phyloP scores from a whole-genome alignment of 441 rosid species.

The Francoa sonchifolia region DNA sequence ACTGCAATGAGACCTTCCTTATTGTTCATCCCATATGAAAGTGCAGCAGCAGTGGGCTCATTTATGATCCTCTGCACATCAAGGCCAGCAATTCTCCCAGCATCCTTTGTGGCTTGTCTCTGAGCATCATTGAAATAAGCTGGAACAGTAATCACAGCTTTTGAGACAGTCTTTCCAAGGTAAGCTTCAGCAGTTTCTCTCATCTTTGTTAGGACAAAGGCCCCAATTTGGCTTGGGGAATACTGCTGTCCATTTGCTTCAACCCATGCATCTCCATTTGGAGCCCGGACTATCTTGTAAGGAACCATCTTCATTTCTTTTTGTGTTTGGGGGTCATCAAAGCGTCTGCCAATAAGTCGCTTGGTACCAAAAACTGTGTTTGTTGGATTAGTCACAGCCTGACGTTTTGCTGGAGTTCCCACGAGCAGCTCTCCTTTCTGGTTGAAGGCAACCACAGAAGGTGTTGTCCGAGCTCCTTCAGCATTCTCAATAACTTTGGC shows the following conservation, averaged over 20 bases:
- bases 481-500: constrained; percentile 86
- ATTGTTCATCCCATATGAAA: constrained; percentile 84
- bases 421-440: constrained; percentile 72
- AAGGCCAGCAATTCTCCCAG: constrained; percentile 77
- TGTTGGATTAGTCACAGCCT: constrained; percentile 81
- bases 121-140: constrained; percentile 92
- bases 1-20: constrained; percentile 90
- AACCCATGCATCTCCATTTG: constrained; percentile 91
- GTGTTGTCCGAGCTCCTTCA: constrained; percentile 81
- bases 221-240: constrained; percentile 83
- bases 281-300: constrained; percentile 71
- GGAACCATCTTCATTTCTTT: constrained; percentile 97
- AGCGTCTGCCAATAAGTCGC: constrained; percentile 70
- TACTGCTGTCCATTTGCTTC: constrained; percentile 75
- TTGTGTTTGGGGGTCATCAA: constrained; percentile 68
- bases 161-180: constrained; percentile 55
- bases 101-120: constrained; percentile 90
- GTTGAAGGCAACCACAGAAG: constrained; percentile 77
- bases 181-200: constrained; percentile 80
- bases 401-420: constrained; percentile 90
- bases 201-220: constrained; percentile 72
- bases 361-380: constrained; percentile 73
- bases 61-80: constrained; percentile 82
- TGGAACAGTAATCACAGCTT: constrained; percentile 77
- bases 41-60: constrained; percentile 93